Conservation (phyloP, 202 grass and related monocot genomes). For the Elaeis oleifera region DNA sequence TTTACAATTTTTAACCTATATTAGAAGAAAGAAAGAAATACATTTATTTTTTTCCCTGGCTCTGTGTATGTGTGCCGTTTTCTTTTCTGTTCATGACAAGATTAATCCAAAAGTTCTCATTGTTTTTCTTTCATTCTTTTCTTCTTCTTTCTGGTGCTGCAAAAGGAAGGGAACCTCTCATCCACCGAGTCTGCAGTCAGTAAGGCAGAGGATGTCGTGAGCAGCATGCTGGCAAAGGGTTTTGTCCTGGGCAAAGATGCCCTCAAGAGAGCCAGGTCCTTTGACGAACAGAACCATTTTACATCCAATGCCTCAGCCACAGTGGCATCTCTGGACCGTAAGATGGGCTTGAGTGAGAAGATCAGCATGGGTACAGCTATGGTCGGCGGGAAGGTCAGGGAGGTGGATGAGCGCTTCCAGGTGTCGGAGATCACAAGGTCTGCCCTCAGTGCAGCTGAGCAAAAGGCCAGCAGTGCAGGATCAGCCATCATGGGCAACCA, state of each 20-base stretch:
- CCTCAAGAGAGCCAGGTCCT: slow-evolving; percentile 57
- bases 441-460: slow-evolving; percentile 63
- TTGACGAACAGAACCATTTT: slow-evolving; percentile 76
- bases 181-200: slow-evolving; percentile 55
- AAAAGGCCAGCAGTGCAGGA: slow-evolving; percentile 61
- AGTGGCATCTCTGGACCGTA: slow-evolving; percentile 57
- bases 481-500: slow-evolving; percentile 72
- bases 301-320: slow-evolving; percentile 73
- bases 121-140: slow-evolving; percentile 16
- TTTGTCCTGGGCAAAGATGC: slow-evolving; percentile 93
- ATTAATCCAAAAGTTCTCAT: background rate
- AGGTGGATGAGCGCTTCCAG: slow-evolving; percentile 75
- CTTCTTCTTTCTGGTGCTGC: slow-evolving; percentile 11
- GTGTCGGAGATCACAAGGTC: slow-evolving; percentile 71
- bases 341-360: slow-evolving; percentile 78
- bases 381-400: slow-evolving; percentile 68
- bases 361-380: slow-evolving; percentile 59
- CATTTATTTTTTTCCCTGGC: too few relatives aligned
- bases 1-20: too few relatives aligned
- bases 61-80: too few relatives aligned
- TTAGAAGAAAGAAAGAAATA: too few relatives aligned
- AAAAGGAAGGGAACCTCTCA: slow-evolving; percentile 29
- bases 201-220: slow-evolving; percentile 95
- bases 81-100: too few relatives aligned
- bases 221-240: slow-evolving; percentile 93